phyloP scores from a whole-genome alignment of 768 basidiomycete species.

The Kwoniella pini region DNA sequence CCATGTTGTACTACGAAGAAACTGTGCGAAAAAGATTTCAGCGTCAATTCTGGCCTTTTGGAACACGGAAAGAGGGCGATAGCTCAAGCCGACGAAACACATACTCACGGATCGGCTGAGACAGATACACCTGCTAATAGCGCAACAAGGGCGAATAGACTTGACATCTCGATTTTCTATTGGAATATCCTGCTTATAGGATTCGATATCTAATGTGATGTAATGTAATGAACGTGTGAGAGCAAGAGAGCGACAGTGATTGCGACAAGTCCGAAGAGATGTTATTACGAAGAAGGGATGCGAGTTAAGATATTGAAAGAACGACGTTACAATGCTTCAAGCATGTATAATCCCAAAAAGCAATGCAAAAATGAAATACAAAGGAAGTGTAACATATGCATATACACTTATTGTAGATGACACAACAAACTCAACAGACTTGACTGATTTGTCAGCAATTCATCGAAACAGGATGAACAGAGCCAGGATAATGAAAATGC shows the following conservation, averaged over 20 bases:
- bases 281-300: not conserved
- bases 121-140: constrained; percentile 7
- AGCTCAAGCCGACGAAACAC: no score
- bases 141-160: constrained; percentile 1
- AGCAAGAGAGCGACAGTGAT: not conserved
- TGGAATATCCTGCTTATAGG: not conserved
- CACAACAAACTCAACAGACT: no score
- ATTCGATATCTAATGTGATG: not conserved
- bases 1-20: constrained; percentile 20
- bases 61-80: not conserved
- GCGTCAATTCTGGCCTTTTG: not conserved
- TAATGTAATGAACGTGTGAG: not conserved
- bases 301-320: not conserved
- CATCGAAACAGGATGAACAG: no score
- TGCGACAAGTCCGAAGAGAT: no score
- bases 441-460: no score
- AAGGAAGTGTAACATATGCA: no score
- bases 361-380: no score
- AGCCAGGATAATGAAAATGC: not conserved
- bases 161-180: not conserved
- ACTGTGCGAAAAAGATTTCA: not conserved
- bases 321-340: constrained; percentile 3
- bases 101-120: constrained; percentile 10
- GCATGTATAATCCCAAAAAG: no score
- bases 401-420: no score